Conservation (phyloP, 176 grass and related monocot species). For the Tillandsia fasciculata region DNA sequence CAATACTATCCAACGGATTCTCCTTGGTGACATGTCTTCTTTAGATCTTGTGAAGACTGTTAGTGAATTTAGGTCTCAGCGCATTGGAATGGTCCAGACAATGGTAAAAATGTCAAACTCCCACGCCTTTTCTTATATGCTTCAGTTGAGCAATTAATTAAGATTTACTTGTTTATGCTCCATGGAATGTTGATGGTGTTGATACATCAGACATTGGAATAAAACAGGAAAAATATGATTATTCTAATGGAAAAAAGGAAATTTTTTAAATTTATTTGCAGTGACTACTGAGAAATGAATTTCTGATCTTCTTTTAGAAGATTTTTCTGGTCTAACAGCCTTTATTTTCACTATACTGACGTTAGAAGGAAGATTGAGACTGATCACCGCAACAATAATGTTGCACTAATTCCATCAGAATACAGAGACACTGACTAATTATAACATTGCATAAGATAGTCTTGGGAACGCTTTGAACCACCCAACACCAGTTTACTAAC, state of each 20-base stretch:
- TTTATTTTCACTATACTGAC: not conserved
- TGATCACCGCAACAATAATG: not conserved
- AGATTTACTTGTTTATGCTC: too few relatives aligned
- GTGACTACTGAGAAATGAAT: not conserved
- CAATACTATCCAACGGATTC: constrained; percentile 72
- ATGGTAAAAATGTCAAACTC: constrained; percentile 25
- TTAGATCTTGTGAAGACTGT: constrained; percentile 49
- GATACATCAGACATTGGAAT: too few relatives aligned
- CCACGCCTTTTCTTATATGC: not conserved
- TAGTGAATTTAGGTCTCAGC: constrained; percentile 48
- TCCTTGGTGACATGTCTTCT: constrained; percentile 47
- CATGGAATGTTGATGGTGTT: too few relatives aligned
- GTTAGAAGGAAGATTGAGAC: not conserved
- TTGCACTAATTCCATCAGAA: not conserved
- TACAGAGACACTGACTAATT: too few relatives aligned
- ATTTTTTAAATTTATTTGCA: not conserved
- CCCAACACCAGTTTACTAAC: not conserved
- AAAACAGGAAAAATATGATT: too few relatives aligned
- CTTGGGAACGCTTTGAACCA: not conserved
- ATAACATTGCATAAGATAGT: too few relatives aligned
- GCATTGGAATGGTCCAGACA: constrained; percentile 76
- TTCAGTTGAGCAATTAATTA: not conserved
- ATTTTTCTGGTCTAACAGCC: not conserved
- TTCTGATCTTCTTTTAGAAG: not conserved
- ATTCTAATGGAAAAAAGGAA: not conserved